Percentiles rank a stretch among this genome's conserved stretches.
Evolutionary conservation across 192 early-diverging fungal genomes (phyloP).

Genomic region (Funneliformis mosseae): DNA sequence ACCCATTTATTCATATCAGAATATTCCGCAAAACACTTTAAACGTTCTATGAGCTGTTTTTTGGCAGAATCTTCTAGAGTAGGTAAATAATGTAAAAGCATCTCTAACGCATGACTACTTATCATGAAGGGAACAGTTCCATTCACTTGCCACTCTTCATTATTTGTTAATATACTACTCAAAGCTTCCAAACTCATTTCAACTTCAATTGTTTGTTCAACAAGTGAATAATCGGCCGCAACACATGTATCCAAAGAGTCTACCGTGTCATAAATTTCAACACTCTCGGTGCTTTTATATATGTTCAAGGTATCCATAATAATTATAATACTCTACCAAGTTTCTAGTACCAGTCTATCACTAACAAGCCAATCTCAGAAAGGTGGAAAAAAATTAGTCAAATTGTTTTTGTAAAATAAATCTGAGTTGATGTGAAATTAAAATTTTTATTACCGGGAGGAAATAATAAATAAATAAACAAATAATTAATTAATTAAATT

Average conservation of each 20-base stretch:
- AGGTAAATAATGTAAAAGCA: slow-evolving; percentile 10
- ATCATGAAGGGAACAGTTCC: neutral
- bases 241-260: neutral
- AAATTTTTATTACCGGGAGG: no score
- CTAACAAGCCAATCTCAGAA: neutral
- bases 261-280: neutral
- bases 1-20: slow-evolving; percentile 34
- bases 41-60: neutral
- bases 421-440: no score
- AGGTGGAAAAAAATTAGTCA: no score
- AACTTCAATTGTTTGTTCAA: neutral
- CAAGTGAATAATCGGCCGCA: neutral
- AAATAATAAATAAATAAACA: no score
- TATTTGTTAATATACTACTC: neutral
- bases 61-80: slow-evolving; percentile 14
- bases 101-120: neutral
- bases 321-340: neutral
- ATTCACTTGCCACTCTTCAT: slow-evolving; percentile 23
- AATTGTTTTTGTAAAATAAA: no score
- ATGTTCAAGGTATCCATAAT: neutral
- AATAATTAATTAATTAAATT: no score
- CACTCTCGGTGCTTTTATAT: neutral
- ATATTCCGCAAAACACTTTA: slow-evolving; percentile 27
- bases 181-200: neutral
- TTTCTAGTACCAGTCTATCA: neutral